Evolutionary conservation across 2,329 filamentous ascomycete species (phyloP).

Genomic region (Epichloe elymi): DNA sequence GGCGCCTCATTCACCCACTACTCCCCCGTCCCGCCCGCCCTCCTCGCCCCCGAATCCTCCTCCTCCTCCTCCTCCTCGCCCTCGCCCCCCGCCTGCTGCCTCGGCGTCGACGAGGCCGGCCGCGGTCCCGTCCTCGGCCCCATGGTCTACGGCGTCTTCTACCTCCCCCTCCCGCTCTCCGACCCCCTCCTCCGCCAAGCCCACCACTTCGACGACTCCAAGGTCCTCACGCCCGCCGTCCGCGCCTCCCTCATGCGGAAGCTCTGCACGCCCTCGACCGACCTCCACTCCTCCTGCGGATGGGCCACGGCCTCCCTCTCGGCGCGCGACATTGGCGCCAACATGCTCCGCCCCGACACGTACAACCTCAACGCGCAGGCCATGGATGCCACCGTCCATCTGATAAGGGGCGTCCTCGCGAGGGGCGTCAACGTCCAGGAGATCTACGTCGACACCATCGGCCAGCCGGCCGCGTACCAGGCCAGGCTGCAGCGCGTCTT

Average conservation of each 20-base stretch:
- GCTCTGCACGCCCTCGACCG: constrained; percentile 51
- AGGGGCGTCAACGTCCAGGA: constrained; percentile 71
- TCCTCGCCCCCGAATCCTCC: constrained; percentile 29
- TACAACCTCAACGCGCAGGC: constrained; percentile 97
- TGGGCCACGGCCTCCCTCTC: constrained; percentile 81
- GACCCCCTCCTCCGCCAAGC: constrained; percentile 61
- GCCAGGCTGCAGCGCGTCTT: constrained; percentile 72
- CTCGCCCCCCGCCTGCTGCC: constrained; percentile 42
- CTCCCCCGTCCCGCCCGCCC: constrained; percentile 50
- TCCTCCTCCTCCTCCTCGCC: constrained; percentile 18
- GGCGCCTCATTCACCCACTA: constrained; percentile 61
- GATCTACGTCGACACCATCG: constrained; percentile 93
- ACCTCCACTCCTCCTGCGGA: constrained; percentile 47
- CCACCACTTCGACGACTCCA: constrained; percentile 90
- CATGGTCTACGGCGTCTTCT: constrained; percentile 61
- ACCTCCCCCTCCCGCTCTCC: constrained; percentile 59
- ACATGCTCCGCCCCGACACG: constrained; percentile 55
- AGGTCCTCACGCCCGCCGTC: constrained; percentile 71
- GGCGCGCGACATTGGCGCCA: constrained; percentile 66
- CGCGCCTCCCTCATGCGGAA: constrained; percentile 56
- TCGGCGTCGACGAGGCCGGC: constrained; percentile 90
- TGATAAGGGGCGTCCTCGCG: constrained; percentile 67
- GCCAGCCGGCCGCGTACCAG: constrained; percentile 72
- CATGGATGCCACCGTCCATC: constrained; percentile 74
- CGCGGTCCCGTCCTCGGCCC: constrained; percentile 83